Percentiles rank a stretch among this genome's conserved stretches.
Conservation (phyloP, 768 basidiomycete genomes). For the Paxillus ammoniavirescens region DNA sequence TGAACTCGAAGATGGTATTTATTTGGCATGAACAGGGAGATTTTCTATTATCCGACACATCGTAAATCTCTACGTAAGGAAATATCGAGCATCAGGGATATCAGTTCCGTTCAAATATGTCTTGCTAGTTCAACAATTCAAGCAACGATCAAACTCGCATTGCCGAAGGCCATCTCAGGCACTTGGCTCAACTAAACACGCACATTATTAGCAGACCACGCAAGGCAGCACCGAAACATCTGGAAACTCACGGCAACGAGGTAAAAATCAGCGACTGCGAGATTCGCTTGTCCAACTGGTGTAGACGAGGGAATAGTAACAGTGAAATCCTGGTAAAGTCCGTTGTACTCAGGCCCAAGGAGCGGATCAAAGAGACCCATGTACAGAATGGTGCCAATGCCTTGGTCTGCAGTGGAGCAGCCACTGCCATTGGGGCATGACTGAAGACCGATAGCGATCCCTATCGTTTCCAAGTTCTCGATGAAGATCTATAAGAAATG, state of each 20-base stretch:
- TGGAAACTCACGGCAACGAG: slow-evolving; percentile 34
- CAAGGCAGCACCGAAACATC: not conserved
- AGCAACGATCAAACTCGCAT: not conserved
- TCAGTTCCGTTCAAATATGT: not conserved
- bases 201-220: not conserved
- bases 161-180: not conserved
- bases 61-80: too few species aligned
- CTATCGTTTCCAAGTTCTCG: slow-evolving; percentile 36
- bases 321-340: slow-evolving; percentile 40
- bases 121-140: not conserved
- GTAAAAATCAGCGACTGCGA: slow-evolving; percentile 32
- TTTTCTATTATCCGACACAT: too few species aligned
- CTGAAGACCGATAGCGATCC: slow-evolving; percentile 37
- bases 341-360: slow-evolving; percentile 18
- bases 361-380: slow-evolving; percentile 39
- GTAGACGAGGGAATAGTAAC: slow-evolving; percentile 33
- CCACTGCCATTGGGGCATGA: slow-evolving; percentile 29
- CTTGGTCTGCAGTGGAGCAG: slow-evolving; percentile 19
- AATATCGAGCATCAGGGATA: too few species aligned
- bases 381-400: slow-evolving; percentile 40
- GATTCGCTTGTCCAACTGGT: slow-evolving; percentile 29
- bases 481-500: slow-evolving; percentile 28
- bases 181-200: not conserved
- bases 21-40: too few species aligned
- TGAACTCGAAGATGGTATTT: too few species aligned